These are phyloP conservation scores for Daldinia vernicosa DNA, from an alignment of 495 filamentous ascomycete genomes.

Conservation along the genomic window DNA sequence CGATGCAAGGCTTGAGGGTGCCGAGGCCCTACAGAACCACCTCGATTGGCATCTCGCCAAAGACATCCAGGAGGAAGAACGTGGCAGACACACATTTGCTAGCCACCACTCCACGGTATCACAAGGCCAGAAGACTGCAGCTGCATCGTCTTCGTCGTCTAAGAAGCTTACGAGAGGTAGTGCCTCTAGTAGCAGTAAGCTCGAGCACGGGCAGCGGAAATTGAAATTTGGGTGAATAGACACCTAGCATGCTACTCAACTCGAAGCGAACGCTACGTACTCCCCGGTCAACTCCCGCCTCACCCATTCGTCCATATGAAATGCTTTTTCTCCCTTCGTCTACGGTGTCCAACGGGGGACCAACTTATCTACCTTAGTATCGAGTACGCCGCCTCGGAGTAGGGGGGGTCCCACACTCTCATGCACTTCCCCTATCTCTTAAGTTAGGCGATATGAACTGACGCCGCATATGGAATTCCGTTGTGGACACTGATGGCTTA, in stretches of 20 bases:
- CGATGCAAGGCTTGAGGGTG: constrained; percentile 61
- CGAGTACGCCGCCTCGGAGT: constrained; percentile 23
- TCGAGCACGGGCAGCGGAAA: constrained; percentile 80
- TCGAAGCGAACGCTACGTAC: constrained; percentile 38
- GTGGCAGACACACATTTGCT: constrained; percentile 56
- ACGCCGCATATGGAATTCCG: constrained; percentile 24
- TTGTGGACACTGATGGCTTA: constrained; percentile 27
- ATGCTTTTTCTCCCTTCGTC: constrained; percentile 20
- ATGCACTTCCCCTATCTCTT: constrained; percentile 36
- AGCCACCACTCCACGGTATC: constrained; percentile 45
- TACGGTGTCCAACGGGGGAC: constrained; percentile 29
- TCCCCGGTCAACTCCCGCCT: constrained; percentile 24
- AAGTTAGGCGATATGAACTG: constrained; percentile 34
- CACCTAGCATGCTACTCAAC: constrained; percentile 39
- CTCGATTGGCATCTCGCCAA: constrained; percentile 97
- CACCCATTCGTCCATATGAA: constrained; percentile 39
- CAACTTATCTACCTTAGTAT: constrained; percentile 18
- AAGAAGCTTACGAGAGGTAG: constrained; percentile 44
- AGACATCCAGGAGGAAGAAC: constrained; percentile 74
- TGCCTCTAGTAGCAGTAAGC: constrained; percentile 53
- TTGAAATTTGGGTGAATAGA: constrained; percentile 71
- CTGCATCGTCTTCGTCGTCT: constrained; percentile 43
- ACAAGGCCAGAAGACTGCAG: constrained; percentile 47
- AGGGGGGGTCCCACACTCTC: constrained; percentile 21
- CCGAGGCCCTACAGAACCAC: constrained; percentile 75